Conservation (phyloP, 2,329 filamentous ascomycete species). For the Curvularia sp. region DNA sequence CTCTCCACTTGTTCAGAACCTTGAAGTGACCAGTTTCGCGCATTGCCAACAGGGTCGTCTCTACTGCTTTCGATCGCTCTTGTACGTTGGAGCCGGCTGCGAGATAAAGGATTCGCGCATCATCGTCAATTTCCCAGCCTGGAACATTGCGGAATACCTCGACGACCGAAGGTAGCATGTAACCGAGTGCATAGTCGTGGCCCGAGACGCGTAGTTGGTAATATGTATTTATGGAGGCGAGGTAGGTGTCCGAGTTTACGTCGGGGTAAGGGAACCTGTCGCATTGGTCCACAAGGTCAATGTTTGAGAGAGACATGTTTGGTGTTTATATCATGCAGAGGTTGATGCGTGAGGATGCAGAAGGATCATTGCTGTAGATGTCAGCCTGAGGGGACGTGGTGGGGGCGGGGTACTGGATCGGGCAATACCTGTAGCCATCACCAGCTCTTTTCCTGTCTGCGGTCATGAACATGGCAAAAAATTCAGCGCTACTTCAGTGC, state of each 20-base stretch:
- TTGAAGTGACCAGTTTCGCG: conserved; percentile 74
- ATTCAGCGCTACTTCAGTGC: background rate
- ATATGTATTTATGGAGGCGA: conserved; percentile 61
- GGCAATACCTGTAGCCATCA: background rate
- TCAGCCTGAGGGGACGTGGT: conserved; percentile 19
- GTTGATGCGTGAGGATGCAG: background rate
- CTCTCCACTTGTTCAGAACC: conserved; percentile 63
- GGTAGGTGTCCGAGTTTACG: conserved; percentile 62
- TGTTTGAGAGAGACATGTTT: conserved; percentile 54
- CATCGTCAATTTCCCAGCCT: conserved; percentile 66
- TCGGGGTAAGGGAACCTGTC: conserved; percentile 82
- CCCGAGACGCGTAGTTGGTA: conserved; percentile 72
- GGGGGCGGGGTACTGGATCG: conserved; percentile 35
- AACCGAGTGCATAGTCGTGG: conserved; percentile 66
- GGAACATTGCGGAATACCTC: conserved; percentile 62
- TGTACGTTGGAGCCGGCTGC: conserved; percentile 65
- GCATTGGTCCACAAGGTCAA: conserved; percentile 64
- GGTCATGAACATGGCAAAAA: background rate
- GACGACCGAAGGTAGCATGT: conserved; percentile 68
- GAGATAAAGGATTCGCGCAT: conserved; percentile 68
- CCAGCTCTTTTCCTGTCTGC: background rate
- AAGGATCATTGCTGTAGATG: conserved; percentile 8
- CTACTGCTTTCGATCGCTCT: conserved; percentile 66
- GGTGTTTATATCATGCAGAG: conserved; percentile 1
- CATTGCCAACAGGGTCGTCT: conserved; percentile 69